phyloP scores from a whole-genome alignment of 768 basidiomycete species.

The Russula ochroleuca region DNA sequence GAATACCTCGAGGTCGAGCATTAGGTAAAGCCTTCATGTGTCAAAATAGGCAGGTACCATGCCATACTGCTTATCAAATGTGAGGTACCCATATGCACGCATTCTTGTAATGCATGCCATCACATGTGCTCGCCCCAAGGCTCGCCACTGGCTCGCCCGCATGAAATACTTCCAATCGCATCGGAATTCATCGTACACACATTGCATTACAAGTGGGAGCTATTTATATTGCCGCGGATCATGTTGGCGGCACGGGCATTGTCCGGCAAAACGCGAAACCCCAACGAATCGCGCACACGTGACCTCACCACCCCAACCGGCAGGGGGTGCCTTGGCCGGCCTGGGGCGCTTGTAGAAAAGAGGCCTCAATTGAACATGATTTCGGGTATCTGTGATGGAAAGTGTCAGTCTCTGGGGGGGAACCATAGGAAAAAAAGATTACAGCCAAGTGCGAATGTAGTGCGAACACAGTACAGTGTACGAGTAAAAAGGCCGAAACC shows the following conservation, averaged over 20 bases:
- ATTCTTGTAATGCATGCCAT: neutral
- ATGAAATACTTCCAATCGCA: neutral
- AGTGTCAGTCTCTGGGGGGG: neutral
- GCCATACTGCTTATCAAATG: neutral
- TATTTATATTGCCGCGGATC: neutral
- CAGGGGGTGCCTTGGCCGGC: neutral
- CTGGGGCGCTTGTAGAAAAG: neutral
- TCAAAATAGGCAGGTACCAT: neutral
- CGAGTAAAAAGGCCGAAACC: neutral
- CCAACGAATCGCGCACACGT: slow-evolving; percentile 28
- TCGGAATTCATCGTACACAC: neutral
- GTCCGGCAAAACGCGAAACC: slow-evolving; percentile 1
- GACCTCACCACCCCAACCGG: slow-evolving; percentile 20
- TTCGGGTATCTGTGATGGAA: neutral
- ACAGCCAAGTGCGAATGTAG: neutral
- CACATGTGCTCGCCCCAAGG: neutral
- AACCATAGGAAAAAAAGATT: neutral
- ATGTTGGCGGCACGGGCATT: neutral
- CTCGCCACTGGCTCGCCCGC: no score
- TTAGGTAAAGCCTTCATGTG: neutral
- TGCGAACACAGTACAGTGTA: neutral
- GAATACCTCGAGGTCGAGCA: neutral
- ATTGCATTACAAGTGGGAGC: neutral
- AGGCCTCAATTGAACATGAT: neutral
- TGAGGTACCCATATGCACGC: neutral